Evolutionary conservation across 495 filamentous ascomycete species (phyloP).

Genomic region (Podospora pseudocomata): DNA sequence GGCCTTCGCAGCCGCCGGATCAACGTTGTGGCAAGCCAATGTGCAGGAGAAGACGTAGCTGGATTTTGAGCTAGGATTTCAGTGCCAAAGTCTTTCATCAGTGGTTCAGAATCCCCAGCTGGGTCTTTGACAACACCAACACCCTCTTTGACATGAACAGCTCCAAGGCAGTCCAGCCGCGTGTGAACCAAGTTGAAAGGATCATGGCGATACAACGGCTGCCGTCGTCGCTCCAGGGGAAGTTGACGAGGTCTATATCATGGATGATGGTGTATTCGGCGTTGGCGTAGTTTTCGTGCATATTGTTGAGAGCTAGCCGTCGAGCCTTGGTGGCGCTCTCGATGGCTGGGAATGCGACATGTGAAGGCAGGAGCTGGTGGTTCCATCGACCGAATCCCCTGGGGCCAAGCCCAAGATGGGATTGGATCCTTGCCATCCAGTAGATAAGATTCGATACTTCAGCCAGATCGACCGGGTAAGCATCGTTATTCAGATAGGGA

Average conservation of each 20-base stretch:
- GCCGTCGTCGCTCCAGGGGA: conserved; percentile 29
- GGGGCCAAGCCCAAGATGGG: conserved; percentile 5
- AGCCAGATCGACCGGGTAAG: too few relatives aligned
- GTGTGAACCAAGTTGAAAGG: conserved; percentile 30
- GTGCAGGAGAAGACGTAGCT: background rate
- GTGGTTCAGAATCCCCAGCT: conserved; percentile 9
- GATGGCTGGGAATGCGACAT: background rate
- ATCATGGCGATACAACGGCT: conserved; percentile 25
- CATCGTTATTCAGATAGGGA: too few relatives aligned
- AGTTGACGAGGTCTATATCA: conserved; percentile 31
- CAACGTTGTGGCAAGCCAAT: conserved; percentile 11
- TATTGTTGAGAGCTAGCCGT: conserved; percentile 19
- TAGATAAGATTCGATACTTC: too few relatives aligned
- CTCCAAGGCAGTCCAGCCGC: conserved; percentile 24
- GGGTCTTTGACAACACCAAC: too few relatives aligned
- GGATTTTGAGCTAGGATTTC: conserved; percentile 17
- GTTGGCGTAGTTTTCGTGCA: conserved; percentile 27
- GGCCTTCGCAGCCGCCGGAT: conserved; percentile 1
- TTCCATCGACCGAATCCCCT: background rate
- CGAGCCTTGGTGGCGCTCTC: conserved; percentile 9
- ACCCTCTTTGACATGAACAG: too few relatives aligned
- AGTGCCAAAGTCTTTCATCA: conserved; percentile 35
- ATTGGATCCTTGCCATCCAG: conserved; percentile 8
- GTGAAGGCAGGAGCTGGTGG: background rate
- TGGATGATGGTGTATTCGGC: conserved; percentile 34